Evolutionary conservation across 306 rosid genomes (phyloP), one percentile per base, ranked within the genome.

Genomic region (Prunus campanulata): DNA sequence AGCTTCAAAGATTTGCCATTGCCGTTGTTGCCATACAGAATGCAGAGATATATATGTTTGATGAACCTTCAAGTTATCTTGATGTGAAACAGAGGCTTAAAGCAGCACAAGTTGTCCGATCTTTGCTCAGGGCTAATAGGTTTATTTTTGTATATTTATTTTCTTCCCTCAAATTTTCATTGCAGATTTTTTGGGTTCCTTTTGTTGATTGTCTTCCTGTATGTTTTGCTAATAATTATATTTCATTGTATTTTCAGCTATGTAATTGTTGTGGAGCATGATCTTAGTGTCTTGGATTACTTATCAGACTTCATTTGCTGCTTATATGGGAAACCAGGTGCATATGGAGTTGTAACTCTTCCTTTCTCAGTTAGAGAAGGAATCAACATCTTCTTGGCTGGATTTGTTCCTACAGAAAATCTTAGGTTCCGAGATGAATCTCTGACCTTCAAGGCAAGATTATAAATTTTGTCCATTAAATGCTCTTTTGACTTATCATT

Each of bases 291-390:
- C 79, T 78, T 96, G 90, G 99, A 96, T 90, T 96, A 96, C 83
- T 88, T 96, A 70, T 96, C 99, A 11, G 99, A 96, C 86, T 96
- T 96, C 75, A 92, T 96, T 69, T 96, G 99, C 96, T 96, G 99
- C 84, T 79, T 96, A 75, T 96, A 92, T 78, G 99, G 99, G 25
- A 96, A 96, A 80, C 99, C 99, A 57, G 98, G 99, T 85, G 98
- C 97, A 51, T 96, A 92, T 84, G 99, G 99, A 79, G 99, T 96
- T 75, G 99, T 96, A 54, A 96, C 99, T 65, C 96, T 96, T 79
- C 99, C 99, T 61, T 96, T 96, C 91, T 96, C 99, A 19, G 99
- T 96, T 74, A 83, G 99, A 88, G 99, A 96, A 86, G 99, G 99
- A 81, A 96, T 96, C 76, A 96, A 96, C 80, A 92, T 96, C 84